Conservation (phyloP, 352 stramenopile genomes). For the Globisporangium mamillatum region DNA sequence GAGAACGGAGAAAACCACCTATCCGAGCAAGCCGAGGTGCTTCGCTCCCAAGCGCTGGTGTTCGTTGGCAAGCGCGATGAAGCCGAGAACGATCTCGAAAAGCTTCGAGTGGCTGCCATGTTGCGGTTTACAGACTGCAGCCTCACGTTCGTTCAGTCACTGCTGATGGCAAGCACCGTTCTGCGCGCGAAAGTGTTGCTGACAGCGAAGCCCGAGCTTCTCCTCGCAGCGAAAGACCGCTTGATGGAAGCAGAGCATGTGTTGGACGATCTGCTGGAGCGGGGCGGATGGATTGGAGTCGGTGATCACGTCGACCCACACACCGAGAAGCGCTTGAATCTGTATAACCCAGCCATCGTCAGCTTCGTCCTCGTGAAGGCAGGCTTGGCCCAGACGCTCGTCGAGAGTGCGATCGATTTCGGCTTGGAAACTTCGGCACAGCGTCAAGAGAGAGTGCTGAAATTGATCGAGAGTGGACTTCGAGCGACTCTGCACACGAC, state of each 20-base stretch:
- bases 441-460: conserved; percentile 25
- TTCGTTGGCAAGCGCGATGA: conserved; percentile 36
- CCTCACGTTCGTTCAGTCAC: conserved; percentile 31
- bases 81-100: conserved; percentile 22
- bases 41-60: conserved; percentile 32
- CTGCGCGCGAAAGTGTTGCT: conserved; percentile 31
- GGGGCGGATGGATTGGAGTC: conserved; percentile 62
- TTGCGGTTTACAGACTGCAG: conserved; percentile 25
- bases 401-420: conserved; percentile 34
- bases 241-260: conserved; percentile 40
- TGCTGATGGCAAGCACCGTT: conserved; percentile 41
- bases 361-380: conserved; percentile 51
- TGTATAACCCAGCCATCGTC: conserved; percentile 53
- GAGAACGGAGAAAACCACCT: conserved; percentile 38
- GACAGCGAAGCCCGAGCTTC: conserved; percentile 6
- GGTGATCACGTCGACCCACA: conserved; percentile 6
- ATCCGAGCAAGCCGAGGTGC: conserved; percentile 40
- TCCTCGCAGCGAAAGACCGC: conserved; percentile 19
- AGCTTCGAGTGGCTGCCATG: conserved; percentile 24
- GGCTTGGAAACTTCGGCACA: conserved; percentile 19
- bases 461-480: conserved; percentile 36
- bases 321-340: conserved; percentile 33
- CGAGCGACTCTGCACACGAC: conserved; percentile 40
- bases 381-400: conserved; percentile 45
- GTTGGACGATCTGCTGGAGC: conserved; percentile 43